A percentile compares a stretch with the other conserved stretches of the same genome.
Conservation (phyloP, 1,139 yeast genomes). For the Lodderomyces orthopsilosis region DNA sequence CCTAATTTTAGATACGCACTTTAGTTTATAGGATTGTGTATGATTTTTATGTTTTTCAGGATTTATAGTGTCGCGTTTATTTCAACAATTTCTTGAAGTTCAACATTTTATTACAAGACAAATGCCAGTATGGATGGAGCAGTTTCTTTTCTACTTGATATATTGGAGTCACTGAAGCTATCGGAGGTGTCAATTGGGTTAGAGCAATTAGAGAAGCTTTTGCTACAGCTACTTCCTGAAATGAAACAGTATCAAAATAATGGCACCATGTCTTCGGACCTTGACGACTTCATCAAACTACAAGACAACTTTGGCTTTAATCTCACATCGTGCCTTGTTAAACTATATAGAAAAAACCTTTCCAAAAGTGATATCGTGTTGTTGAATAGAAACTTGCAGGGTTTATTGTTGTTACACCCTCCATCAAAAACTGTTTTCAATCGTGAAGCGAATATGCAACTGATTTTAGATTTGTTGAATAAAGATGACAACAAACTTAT, state of each 20-base stretch:
- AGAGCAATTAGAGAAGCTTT: slow-evolving; percentile 17
- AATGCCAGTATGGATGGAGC: not conserved
- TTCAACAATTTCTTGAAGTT: too few relatives aligned
- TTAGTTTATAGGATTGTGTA: slow-evolving; percentile 4
- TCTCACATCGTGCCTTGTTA: slow-evolving; percentile 37
- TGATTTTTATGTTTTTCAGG: too few relatives aligned
- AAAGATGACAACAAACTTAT: slow-evolving; percentile 17
- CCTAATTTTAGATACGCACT: slow-evolving; percentile 53
- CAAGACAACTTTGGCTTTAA: slow-evolving; percentile 56
- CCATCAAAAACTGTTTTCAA: slow-evolving; percentile 49
- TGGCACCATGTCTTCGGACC: slow-evolving; percentile 11
- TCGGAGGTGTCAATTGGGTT: slow-evolving; percentile 13
- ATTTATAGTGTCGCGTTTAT: too few relatives aligned
- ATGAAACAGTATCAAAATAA: slow-evolving; percentile 20
- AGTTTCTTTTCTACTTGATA: not conserved
- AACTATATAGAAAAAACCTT: slow-evolving; percentile 18
- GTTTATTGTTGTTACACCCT: slow-evolving; percentile 60
- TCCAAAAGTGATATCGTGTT: slow-evolving; percentile 17
- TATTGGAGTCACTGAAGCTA: not conserved
- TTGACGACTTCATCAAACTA: slow-evolving; percentile 41
- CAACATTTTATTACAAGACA: too few relatives aligned
- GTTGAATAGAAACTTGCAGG: slow-evolving; percentile 54
- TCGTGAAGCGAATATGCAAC: slow-evolving; percentile 29
- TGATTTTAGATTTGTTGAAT: slow-evolving; percentile 25
- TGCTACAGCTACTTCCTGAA: slow-evolving; percentile 24